Evolutionary conservation across 1,139 yeast genomes (phyloP).

Genomic region (Zygosaccharomyces sapae): DNA sequence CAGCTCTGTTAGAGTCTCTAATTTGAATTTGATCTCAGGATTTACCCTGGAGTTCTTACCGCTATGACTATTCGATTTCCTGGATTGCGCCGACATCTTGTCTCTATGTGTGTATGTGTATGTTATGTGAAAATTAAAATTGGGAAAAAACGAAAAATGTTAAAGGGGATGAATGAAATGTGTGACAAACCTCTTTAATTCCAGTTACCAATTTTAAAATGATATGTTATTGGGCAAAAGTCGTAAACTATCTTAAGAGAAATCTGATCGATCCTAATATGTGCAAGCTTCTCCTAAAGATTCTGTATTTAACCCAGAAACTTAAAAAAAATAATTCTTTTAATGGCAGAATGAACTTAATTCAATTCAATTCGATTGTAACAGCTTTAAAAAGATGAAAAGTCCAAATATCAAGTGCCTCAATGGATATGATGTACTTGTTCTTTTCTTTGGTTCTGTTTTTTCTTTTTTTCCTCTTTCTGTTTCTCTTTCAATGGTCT

Average conservation of each 20-base stretch:
- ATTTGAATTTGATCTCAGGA: conserved; percentile 44
- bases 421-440: not conserved
- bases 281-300: too few species aligned
- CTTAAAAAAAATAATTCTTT: too few species aligned
- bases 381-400: not conserved
- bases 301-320: too few species aligned
- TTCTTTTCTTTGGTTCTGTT: not conserved
- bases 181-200: too few species aligned
- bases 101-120: conserved; percentile 7
- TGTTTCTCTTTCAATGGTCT: not conserved
- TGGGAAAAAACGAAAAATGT: not conserved
- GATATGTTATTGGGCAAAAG: too few species aligned
- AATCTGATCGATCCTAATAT: too few species aligned
- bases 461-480: not conserved
- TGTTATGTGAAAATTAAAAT: not conserved
- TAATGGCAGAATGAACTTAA: too few species aligned
- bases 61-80: conserved; percentile 21
- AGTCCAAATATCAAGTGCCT: not conserved
- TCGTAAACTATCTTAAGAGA: too few species aligned
- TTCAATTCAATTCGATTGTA: not conserved
- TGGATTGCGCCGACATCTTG: conserved; percentile 26
- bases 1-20: conserved; percentile 69
- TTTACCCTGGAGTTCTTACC: conserved; percentile 31
- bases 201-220: too few species aligned
- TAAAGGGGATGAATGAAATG: not conserved